A percentile compares a stretch with the other conserved stretches of the same genome.
Conservation (phyloP, 305 asterid genomes). For the Stenogyne calaminthoides region DNA sequence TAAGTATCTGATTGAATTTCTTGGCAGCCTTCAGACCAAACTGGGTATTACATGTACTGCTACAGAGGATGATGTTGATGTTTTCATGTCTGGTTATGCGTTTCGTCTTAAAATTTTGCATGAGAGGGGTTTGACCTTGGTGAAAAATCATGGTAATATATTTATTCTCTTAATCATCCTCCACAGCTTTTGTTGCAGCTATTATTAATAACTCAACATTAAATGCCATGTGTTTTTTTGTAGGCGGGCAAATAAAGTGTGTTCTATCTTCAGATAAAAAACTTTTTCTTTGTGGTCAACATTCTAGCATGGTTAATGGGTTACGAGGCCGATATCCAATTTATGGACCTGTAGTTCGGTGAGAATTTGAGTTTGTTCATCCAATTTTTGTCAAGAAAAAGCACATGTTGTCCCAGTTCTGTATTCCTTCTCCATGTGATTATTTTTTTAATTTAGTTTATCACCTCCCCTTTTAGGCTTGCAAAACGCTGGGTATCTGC, state of each 20-base stretch:
- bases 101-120: conserved; percentile 93
- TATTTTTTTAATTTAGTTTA: neutral
- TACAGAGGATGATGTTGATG: conserved; percentile 85
- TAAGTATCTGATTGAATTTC: conserved; percentile 36
- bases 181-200: conserved; percentile 24
- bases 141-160: conserved; percentile 60
- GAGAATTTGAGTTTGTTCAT: conserved; percentile 30
- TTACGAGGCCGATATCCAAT: conserved; percentile 84
- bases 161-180: conserved; percentile 21
- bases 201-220: neutral
- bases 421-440: neutral
- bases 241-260: conserved; percentile 63
- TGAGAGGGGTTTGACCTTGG: conserved; percentile 84
- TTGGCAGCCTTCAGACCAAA: conserved; percentile 73
- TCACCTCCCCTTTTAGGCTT: conserved; percentile 53
- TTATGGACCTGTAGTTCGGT: conserved; percentile 90
- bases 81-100: conserved; percentile 90
- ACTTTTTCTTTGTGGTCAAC: conserved; percentile 76
- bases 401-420: conserved; percentile 11
- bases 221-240: conserved; percentile 18
- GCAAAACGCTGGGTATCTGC: conserved; percentile 99
- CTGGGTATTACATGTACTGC: conserved; percentile 71
- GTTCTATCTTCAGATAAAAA: conserved; percentile 68
- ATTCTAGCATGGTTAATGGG: conserved; percentile 90
- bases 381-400: conserved; percentile 10